These are phyloP conservation scores for Wickerhamiella shivajii DNA, from an alignment of 805 yeast species.

Conservation along the genomic window DNA sequence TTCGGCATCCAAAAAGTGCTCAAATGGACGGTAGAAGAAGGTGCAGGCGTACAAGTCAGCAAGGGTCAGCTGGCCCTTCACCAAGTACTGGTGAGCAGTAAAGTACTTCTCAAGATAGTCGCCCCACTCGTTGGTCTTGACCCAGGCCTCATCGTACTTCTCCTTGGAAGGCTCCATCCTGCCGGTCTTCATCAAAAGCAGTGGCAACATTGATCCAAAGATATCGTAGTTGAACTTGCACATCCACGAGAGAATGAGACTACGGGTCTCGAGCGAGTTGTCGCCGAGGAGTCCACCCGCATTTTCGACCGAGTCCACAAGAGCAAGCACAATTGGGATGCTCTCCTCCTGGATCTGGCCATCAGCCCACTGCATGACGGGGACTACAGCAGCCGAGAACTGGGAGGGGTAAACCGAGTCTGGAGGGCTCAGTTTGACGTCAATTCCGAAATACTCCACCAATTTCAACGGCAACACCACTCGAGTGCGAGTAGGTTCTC, in stretches of 20 bases:
- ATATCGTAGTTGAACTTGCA: constrained; percentile 62
- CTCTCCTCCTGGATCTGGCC: constrained; percentile 2
- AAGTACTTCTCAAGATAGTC: constrained; percentile 32
- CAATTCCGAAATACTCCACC: constrained; percentile 44
- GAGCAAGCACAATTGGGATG: constrained; percentile 1
- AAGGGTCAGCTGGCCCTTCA: constrained; percentile 46
- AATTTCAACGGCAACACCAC: constrained; percentile 14
- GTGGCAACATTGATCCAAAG: constrained; percentile 34
- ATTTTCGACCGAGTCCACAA: constrained; percentile 12
- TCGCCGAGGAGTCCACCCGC: constrained; percentile 46
- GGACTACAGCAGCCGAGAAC: constrained; percentile 46
- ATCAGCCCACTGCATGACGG: constrained; percentile 30
- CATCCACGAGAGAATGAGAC: constrained; percentile 58
- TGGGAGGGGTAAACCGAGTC: constrained; percentile 30
- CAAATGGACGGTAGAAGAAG: constrained; percentile 39
- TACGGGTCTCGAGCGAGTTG: constrained; percentile 39
- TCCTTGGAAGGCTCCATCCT: constrained; percentile 66
- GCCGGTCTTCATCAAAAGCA: constrained; percentile 52
- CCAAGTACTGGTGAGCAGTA: constrained; percentile 48
- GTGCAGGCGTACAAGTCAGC: constrained; percentile 52
- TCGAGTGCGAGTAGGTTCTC: constrained; percentile 16
- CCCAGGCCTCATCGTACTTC: constrained; percentile 34
- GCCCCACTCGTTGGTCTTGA: constrained; percentile 28
- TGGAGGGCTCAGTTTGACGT: constrained; percentile 33
- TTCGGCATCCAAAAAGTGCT: constrained; percentile 43